Evolutionary conservation across 2,329 filamentous ascomycete genomes (phyloP).

Genomic region (Coniochaeta pulveracea): DNA sequence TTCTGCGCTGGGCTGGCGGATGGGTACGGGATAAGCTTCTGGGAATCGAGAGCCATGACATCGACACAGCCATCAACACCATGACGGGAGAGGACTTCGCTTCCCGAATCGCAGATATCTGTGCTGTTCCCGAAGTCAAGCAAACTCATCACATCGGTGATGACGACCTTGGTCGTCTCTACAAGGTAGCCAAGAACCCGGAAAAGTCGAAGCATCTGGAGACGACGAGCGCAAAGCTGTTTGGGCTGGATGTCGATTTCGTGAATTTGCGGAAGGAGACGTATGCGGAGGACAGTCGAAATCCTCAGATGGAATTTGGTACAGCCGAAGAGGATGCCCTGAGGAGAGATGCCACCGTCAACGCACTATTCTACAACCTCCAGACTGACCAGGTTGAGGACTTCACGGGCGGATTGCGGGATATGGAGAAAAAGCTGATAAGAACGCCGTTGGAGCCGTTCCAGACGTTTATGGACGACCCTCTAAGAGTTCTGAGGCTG

Average conservation of each 20-base stretch:
- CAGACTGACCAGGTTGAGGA: constrained; percentile 73
- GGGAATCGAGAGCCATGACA: constrained; percentile 62
- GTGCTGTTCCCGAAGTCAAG: constrained; percentile 46
- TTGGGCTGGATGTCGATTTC: constrained; percentile 83
- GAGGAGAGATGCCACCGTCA: constrained; percentile 84
- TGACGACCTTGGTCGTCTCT: constrained; percentile 60
- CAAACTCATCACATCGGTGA: constrained; percentile 46
- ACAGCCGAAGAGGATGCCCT: constrained; percentile 83
- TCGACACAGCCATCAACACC: constrained; percentile 74
- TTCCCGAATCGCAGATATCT: constrained; percentile 56
- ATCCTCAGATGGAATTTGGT: constrained; percentile 87
- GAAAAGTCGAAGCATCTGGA: constrained; percentile 96
- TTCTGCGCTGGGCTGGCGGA: constrained; percentile 71
- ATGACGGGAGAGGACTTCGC: constrained; percentile 76
- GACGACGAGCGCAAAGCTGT: constrained; percentile 75
- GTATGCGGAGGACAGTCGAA: constrained; percentile 79
- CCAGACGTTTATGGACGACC: constrained; percentile 91
- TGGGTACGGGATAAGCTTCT: constrained; percentile 83
- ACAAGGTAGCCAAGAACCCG: constrained; percentile 85
- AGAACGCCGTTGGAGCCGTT: constrained; percentile 78
- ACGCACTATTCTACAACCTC: constrained; percentile 92
- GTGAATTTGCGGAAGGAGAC: constrained; percentile 91
- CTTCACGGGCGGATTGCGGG: constrained; percentile 66
- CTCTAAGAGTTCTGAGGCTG: constrained; percentile 72
- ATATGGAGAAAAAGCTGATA: constrained; percentile 64